Conservation (phyloP, 495 filamentous ascomycete genomes). For the Annulohypoxylon maeteangense region DNA sequence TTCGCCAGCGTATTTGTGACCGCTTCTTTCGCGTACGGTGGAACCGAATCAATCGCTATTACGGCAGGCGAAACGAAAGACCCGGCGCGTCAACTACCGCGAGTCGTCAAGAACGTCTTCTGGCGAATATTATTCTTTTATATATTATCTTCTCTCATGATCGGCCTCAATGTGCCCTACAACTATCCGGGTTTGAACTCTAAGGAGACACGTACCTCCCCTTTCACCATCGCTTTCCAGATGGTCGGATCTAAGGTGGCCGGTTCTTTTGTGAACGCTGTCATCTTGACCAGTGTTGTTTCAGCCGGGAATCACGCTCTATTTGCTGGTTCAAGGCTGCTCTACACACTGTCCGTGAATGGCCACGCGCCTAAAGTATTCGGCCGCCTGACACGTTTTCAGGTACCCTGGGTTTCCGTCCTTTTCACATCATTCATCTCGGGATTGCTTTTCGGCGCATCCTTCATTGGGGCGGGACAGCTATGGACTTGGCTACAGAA, state of each 20-base stretch:
- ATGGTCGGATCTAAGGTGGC: conserved; percentile 67
- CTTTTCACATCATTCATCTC: conserved; percentile 65
- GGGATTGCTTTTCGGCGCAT: conserved; percentile 68
- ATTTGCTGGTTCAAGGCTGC: conserved; percentile 63
- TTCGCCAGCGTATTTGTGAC: conserved; percentile 45
- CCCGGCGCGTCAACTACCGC: conserved; percentile 60
- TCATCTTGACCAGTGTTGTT: conserved; percentile 62
- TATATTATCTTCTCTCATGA: conserved; percentile 69
- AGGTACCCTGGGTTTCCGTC: conserved; percentile 69
- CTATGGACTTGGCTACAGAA: conserved; percentile 68
- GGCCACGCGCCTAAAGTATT: conserved; percentile 53
- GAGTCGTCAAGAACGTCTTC: conserved; percentile 57
- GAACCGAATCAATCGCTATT: conserved; percentile 66
- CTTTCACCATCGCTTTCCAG: conserved; percentile 70
- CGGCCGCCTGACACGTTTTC: conserved; percentile 62
- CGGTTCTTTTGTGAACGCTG: conserved; percentile 69
- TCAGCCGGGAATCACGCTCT: conserved; percentile 61
- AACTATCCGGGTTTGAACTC: conserved; percentile 57
- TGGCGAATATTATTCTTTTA: conserved; percentile 69
- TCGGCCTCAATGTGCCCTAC: conserved; percentile 68
- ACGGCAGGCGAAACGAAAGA: conserved; percentile 69
- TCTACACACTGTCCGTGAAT: conserved; percentile 51
- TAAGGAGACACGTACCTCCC: conserved; percentile 63
- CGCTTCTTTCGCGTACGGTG: conserved; percentile 48
- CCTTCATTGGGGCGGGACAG: conserved; percentile 70